phyloP scores from a whole-genome alignment of 305 asterid species.

The Solanum hybrid region DNA sequence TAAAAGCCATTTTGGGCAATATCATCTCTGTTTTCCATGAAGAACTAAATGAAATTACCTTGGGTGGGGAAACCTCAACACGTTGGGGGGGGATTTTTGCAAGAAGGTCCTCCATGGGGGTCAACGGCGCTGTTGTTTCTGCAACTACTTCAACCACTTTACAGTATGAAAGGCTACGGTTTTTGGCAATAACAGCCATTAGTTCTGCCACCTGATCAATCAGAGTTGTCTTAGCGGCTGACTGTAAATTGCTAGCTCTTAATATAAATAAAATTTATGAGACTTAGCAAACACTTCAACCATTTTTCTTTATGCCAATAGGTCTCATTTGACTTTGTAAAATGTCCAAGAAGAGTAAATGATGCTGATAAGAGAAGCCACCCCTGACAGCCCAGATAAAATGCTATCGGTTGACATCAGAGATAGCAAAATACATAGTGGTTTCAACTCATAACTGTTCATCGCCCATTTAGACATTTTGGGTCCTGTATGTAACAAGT shows the following conservation, averaged over 20 bases:
- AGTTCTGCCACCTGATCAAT: conserved; percentile 80
- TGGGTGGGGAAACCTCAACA: conserved; percentile 19
- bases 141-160: conserved; percentile 89
- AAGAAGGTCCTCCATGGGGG: conserved; percentile 70
- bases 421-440: neutral
- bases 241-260: neutral
- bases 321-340: neutral
- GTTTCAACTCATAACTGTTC: neutral
- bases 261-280: neutral
- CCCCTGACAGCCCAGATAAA: neutral
- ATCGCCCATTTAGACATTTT: neutral
- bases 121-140: conserved; percentile 79
- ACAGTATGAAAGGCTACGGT: conserved; percentile 54
- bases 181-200: conserved; percentile 75
- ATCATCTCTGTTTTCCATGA: neutral
- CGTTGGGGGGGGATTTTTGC: conserved; percentile 61
- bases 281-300: neutral
- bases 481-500: neutral
- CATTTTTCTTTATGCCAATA: neutral
- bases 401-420: neutral
- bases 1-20: neutral
- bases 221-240: conserved; percentile 11
- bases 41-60: conserved; percentile 30
- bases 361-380: neutral
- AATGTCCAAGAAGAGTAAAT: neutral